These are phyloP conservation scores for Trichoderma arundinaceum DNA, from an alignment of 2,329 filamentous ascomycete species.

Conservation along the genomic window DNA sequence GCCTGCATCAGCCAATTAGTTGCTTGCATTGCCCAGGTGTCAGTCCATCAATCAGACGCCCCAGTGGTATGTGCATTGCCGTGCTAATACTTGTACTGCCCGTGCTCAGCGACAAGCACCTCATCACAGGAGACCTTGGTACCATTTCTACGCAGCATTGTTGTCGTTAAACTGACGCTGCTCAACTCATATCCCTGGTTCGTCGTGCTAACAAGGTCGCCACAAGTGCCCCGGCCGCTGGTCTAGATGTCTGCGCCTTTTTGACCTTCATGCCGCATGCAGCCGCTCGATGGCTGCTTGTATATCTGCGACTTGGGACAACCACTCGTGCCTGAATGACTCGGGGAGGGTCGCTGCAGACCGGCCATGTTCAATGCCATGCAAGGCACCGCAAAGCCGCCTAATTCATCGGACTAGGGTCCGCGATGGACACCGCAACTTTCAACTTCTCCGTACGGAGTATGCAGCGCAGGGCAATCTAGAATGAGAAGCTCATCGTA, in stretches of 20 bases:
- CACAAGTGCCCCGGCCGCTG: not conserved
- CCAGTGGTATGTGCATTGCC: constrained; percentile 2
- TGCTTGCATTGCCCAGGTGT: not conserved
- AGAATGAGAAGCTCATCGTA: constrained; percentile 15
- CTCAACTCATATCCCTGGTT: constrained; percentile 5
- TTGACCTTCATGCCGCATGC: constrained; percentile 9
- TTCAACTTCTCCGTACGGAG: not conserved
- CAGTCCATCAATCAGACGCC: constrained; percentile 13
- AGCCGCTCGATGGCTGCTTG: constrained; percentile 5
- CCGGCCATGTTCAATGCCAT: constrained; percentile 13
- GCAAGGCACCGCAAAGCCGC: constrained; percentile 21
- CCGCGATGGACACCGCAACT: constrained; percentile 27
- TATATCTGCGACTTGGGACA: constrained; percentile 8
- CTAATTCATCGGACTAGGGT: constrained; percentile 8
- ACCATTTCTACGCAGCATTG: constrained; percentile 1
- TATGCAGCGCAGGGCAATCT: not conserved
- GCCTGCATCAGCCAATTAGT: constrained; percentile 13
- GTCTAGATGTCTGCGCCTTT: not conserved
- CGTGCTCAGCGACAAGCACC: not conserved
- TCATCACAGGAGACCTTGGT: not conserved
- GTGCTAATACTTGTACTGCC: constrained; percentile 3
- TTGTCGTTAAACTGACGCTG: not conserved
- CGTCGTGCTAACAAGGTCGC: constrained; percentile 6
- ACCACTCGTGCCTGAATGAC: constrained; percentile 25
- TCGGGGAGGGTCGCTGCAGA: constrained; percentile 17